A percentile compares a stretch with the other conserved stretches of the same genome.
phyloP scores from a whole-genome alignment of 2,329 filamentous ascomycete genomes.

The Aureobasidium lini region DNA sequence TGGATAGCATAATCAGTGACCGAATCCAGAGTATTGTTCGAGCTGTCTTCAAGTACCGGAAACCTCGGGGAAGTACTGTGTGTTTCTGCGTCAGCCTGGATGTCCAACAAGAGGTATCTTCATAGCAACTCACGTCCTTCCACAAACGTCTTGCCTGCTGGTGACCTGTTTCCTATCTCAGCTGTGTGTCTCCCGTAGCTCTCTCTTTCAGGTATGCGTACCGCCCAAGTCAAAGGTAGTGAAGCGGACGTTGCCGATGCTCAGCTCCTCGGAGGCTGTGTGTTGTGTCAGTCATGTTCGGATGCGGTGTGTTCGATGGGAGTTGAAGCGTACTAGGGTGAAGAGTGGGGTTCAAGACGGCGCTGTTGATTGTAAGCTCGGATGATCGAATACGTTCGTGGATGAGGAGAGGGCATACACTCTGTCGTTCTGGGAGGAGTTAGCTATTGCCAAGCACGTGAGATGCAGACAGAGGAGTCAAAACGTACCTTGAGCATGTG shows the following conservation, averaged over 20 bases:
- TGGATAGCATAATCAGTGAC: conserved; percentile 25
- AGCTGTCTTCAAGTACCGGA: conserved; percentile 60
- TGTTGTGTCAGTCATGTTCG: neutral
- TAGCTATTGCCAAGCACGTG: conserved; percentile 4
- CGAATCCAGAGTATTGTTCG: neutral
- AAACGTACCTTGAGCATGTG: conserved; percentile 84
- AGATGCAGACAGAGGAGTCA: neutral
- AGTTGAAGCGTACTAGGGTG: conserved; percentile 65
- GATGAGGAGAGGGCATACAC: conserved; percentile 36
- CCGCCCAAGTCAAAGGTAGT: conserved; percentile 91
- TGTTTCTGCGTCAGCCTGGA: neutral
- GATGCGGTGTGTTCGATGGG: neutral
- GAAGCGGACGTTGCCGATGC: conserved; percentile 73
- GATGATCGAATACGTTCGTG: neutral
- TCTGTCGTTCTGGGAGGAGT: conserved; percentile 61
- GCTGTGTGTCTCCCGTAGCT: neutral
- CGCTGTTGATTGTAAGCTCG: conserved; percentile 29
- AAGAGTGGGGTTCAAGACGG: conserved; percentile 81
- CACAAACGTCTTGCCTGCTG: conserved; percentile 91
- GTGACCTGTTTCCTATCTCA: conserved; percentile 40
- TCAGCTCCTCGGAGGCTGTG: conserved; percentile 82
- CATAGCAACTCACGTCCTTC: conserved; percentile 54
- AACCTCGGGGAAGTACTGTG: conserved; percentile 80
- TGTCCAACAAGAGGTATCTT: neutral
- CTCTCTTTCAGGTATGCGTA: conserved; percentile 16